Conservation (phyloP, 2,329 filamentous ascomycete genomes). For the Fonsecaea erecta region DNA sequence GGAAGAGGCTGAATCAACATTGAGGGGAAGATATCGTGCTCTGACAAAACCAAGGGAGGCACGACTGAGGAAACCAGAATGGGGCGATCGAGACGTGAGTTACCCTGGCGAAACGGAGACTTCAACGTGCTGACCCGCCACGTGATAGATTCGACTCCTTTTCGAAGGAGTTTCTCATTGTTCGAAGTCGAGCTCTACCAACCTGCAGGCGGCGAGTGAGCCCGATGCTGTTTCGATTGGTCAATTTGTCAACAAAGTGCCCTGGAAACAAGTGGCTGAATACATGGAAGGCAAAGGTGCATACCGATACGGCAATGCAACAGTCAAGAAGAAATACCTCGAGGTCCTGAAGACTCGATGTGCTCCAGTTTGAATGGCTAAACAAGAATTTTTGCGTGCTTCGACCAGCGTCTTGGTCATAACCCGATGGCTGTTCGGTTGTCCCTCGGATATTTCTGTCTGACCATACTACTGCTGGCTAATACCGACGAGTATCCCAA, state of each 20-base stretch:
- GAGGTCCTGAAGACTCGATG: constrained; percentile 45
- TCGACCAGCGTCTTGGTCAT: background rate
- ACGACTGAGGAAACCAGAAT: constrained; percentile 52
- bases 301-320: constrained; percentile 65
- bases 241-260: constrained; percentile 50
- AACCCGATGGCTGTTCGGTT: background rate
- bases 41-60: constrained; percentile 53
- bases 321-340: constrained; percentile 66
- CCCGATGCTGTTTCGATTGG: constrained; percentile 19
- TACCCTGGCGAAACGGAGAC: background rate
- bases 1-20: constrained; percentile 54
- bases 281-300: constrained; percentile 60
- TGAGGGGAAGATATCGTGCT: constrained; percentile 53
- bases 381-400: background rate
- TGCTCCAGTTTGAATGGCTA: background rate
- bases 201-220: constrained; percentile 15
- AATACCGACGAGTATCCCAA: background rate
- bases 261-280: constrained; percentile 64
- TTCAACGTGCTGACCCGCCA: constrained; percentile 5
- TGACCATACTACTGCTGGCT: background rate
- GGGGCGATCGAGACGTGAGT: constrained; percentile 51
- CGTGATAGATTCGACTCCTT: constrained; percentile 48
- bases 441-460: background rate
- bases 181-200: constrained; percentile 29
- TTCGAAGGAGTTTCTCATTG: constrained; percentile 45